Conservation (phyloP, 1,284 basidiomycete species). For the Fistulinella cinereoalba region DNA sequence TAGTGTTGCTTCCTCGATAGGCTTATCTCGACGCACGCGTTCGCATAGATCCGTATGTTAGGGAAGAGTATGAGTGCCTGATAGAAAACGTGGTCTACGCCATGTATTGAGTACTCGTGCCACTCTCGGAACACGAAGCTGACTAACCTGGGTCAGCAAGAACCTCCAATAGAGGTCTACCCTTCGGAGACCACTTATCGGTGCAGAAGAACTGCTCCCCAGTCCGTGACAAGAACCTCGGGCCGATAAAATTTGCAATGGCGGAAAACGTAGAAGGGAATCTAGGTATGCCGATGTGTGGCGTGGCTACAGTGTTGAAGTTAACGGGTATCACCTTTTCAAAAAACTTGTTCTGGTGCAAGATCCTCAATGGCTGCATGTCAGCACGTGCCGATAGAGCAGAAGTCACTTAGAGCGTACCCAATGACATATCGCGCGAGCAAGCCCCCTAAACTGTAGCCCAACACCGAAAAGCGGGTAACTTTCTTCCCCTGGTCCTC, state of each 20-base stretch:
- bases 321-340: slow-evolving; percentile 65
- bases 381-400: slow-evolving; percentile 3
- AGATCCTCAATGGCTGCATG: slow-evolving; percentile 40
- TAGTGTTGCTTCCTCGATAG: slow-evolving; percentile 6
- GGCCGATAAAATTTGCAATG: slow-evolving; percentile 59
- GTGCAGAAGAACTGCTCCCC: slow-evolving; percentile 78
- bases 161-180: slow-evolving; percentile 72
- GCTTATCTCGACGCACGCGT: slow-evolving; percentile 51
- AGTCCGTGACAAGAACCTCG: slow-evolving; percentile 76
- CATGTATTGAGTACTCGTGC: slow-evolving; percentile 9
- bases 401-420: slow-evolving; percentile 34
- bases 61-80: slow-evolving; percentile 71
- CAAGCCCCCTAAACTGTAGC: slow-evolving; percentile 82
- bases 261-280: slow-evolving; percentile 63
- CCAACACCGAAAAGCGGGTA: slow-evolving; percentile 66
- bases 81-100: slow-evolving; percentile 70
- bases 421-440: slow-evolving; percentile 77
- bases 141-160: slow-evolving; percentile 80
- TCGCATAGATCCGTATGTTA: slow-evolving; percentile 79
- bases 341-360: slow-evolving; percentile 71
- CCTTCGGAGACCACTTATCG: slow-evolving; percentile 72
- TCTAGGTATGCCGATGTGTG: slow-evolving; percentile 68
- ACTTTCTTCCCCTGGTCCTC: slow-evolving; percentile 54
- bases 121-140: not conserved
- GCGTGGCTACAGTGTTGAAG: slow-evolving; percentile 82